Evolutionary conservation across 176 grass and related monocot species (phyloP).

Genomic region (Oryza meridionalis): DNA sequence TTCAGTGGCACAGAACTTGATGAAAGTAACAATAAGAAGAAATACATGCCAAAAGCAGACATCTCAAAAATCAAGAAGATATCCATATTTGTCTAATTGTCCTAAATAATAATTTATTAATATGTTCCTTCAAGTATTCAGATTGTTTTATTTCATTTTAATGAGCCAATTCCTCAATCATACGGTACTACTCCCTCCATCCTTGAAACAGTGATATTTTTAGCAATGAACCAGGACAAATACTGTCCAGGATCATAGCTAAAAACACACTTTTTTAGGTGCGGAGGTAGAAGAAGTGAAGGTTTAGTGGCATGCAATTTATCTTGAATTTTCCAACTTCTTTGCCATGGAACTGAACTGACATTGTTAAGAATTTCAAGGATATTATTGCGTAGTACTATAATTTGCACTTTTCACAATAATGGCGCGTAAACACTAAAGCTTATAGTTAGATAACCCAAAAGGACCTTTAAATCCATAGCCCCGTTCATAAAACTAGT

Average conservation of each 20-base stretch:
- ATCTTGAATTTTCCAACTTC: not conserved
- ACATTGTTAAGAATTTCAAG: not conserved
- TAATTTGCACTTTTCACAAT: not conserved
- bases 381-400: not conserved
- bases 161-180: not conserved
- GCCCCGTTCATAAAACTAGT: slow-evolving; percentile 3
- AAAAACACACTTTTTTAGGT: too few relatives aligned
- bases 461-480: not conserved
- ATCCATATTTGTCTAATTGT: not conserved
- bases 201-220: too few relatives aligned
- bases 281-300: not conserved
- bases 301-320: slow-evolving; percentile 4
- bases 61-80: not conserved
- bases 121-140: not conserved
- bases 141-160: not conserved
- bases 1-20: not conserved
- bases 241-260: too few relatives aligned
- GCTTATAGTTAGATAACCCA: slow-evolving; percentile 1
- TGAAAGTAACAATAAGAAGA: not conserved
- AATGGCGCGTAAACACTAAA: not conserved
- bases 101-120: not conserved
- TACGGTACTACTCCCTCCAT: not conserved
- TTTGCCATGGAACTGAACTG: not conserved
- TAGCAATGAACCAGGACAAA: too few relatives aligned
- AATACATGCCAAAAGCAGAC: not conserved